These are phyloP conservation scores for Trypanosoma conorhini DNA, from an alignment of 208 protist species.

Conservation along the genomic window DNA sequence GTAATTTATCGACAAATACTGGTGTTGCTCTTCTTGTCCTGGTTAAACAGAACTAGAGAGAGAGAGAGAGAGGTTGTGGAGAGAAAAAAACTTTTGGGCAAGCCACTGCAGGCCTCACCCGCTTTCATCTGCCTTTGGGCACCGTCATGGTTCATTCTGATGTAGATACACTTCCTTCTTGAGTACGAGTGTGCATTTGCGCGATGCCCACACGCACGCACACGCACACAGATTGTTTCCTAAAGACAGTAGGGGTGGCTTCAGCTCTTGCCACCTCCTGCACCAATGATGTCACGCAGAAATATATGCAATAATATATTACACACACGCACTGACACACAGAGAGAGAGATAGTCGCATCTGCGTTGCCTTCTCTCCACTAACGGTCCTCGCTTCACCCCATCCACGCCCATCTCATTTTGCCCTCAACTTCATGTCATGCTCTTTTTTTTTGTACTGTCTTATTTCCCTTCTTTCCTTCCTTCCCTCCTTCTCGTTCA, in stretches of 20 bases:
- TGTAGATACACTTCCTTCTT: not conserved
- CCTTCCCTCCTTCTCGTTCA: not conserved
- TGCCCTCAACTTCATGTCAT: not conserved
- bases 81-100: not conserved
- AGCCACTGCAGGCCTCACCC: not conserved
- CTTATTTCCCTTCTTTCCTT: not conserved
- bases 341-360: slow-evolving; percentile 8
- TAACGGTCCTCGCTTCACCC: not conserved
- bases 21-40: not conserved
- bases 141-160: not conserved
- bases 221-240: not conserved
- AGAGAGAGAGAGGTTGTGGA: not conserved
- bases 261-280: not conserved
- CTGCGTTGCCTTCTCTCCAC: not conserved
- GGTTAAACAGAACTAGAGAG: slow-evolving; percentile 13
- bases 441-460: not conserved
- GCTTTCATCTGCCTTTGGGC: not conserved
- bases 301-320: slow-evolving; percentile 15
- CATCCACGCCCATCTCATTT: not conserved
- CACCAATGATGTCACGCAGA: slow-evolving; percentile 3
- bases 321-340: not conserved
- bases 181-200: not conserved
- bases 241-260: not conserved
- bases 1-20: not conserved
- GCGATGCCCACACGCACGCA: not conserved